Evolutionary conservation across 441 rosid genomes (phyloP).

Genomic region (Monsonia emarginata): DNA sequence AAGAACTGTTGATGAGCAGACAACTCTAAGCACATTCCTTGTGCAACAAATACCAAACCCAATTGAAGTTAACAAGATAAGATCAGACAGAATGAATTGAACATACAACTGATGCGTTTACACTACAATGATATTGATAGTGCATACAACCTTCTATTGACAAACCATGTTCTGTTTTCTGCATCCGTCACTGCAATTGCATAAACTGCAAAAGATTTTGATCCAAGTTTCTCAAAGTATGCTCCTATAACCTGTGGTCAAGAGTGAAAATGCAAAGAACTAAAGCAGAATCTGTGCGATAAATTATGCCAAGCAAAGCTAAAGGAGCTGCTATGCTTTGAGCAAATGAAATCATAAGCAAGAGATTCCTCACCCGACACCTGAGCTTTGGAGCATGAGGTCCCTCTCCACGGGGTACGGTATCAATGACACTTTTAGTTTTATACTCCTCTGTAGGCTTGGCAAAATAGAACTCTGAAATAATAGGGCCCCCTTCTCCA

Average conservation of each 20-base stretch:
- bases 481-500: slow-evolving; percentile 51
- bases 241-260: slow-evolving; percentile 79
- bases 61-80: neutral
- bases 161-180: slow-evolving; percentile 78
- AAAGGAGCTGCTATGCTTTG: slow-evolving; percentile 9
- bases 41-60: neutral
- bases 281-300: neutral
- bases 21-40: slow-evolving; percentile 10
- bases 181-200: slow-evolving; percentile 86
- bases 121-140: neutral
- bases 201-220: slow-evolving; percentile 95
- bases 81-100: neutral
- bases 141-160: slow-evolving; percentile 75
- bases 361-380: slow-evolving; percentile 60
- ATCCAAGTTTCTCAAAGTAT: slow-evolving; percentile 79
- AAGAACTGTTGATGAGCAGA: neutral
- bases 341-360: slow-evolving; percentile 11
- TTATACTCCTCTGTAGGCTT: slow-evolving; percentile 29
- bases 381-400: slow-evolving; percentile 46
- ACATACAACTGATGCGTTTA: neutral
- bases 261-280: neutral
- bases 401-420: slow-evolving; percentile 34
- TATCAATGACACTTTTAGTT: slow-evolving; percentile 29
- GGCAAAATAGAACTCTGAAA: slow-evolving; percentile 58
- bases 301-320: neutral